Conservation (phyloP, 495 filamentous ascomycete genomes). For the Echria macrotheca region DNA sequence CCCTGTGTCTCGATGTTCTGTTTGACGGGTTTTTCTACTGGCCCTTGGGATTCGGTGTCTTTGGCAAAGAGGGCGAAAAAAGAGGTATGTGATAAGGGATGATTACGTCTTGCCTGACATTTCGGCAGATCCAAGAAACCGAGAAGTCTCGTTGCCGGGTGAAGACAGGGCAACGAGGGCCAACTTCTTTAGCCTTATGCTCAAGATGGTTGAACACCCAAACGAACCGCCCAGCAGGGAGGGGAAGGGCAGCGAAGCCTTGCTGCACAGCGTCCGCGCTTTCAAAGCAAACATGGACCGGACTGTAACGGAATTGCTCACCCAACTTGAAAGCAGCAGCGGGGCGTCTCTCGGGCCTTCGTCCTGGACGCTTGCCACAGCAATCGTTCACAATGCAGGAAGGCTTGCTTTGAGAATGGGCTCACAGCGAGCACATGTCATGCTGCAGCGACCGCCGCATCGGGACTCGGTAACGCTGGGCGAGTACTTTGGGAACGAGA, state of each 20-base stretch:
- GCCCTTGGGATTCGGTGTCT: conserved; percentile 7
- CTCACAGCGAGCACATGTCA: background rate
- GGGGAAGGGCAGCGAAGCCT: background rate
- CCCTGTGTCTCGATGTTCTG: background rate
- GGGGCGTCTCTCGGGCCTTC: background rate
- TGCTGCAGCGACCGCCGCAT: background rate
- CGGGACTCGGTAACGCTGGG: background rate
- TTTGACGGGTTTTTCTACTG: conserved; percentile 2
- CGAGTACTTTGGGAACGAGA: conserved; percentile 1
- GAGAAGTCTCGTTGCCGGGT: background rate
- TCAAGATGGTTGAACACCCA: background rate
- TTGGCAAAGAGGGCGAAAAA: conserved; percentile 3
- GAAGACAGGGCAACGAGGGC: background rate
- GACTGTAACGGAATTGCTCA: background rate
- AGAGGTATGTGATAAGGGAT: background rate
- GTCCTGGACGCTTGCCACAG: background rate
- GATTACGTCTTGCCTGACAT: background rate
- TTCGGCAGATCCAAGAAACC: background rate
- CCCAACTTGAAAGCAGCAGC: background rate
- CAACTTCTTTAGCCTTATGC: background rate
- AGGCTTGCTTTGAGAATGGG: background rate
- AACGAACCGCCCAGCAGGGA: background rate
- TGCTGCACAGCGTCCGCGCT: background rate
- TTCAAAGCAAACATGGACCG: background rate
- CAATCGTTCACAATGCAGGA: background rate